A percentile compares a stretch with the other conserved stretches of the same genome.
These are phyloP conservation scores for Dioscorea alata DNA, from an alignment of 106 monocot species.

Conservation along the genomic window DNA sequence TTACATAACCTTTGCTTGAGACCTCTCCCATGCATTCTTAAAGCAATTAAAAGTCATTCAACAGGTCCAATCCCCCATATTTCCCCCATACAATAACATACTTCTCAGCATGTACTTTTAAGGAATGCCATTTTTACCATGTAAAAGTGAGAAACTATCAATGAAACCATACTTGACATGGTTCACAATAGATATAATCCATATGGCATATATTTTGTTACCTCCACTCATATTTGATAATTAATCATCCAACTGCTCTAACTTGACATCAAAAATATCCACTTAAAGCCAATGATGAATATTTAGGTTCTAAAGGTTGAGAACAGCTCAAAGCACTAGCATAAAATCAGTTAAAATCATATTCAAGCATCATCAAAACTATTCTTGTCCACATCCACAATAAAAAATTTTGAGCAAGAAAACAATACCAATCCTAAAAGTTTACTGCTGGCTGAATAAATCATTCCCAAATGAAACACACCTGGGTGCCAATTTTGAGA, in stretches of 20 bases:
- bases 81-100: background rate
- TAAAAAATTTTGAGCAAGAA: too few species aligned
- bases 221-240: background rate
- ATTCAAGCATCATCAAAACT: background rate
- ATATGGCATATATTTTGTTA: background rate
- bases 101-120: too few species aligned
- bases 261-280: background rate
- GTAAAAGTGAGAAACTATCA: too few species aligned
- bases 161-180: too few species aligned
- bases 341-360: background rate
- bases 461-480: background rate
- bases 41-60: background rate
- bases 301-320: background rate
- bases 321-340: background rate
- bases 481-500: background rate
- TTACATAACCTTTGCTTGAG: background rate
- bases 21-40: background rate
- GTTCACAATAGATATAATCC: background rate
- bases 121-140: too few species aligned
- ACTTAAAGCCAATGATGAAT: too few species aligned
- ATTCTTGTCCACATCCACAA: background rate
- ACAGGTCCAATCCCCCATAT: background rate
- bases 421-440: background rate
- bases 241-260: background rate
- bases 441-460: too few species aligned